A percentile compares a stretch with the other conserved stretches of the same genome.
Conservation (phyloP, 768 basidiomycete genomes). For the Amanita muscaria region DNA sequence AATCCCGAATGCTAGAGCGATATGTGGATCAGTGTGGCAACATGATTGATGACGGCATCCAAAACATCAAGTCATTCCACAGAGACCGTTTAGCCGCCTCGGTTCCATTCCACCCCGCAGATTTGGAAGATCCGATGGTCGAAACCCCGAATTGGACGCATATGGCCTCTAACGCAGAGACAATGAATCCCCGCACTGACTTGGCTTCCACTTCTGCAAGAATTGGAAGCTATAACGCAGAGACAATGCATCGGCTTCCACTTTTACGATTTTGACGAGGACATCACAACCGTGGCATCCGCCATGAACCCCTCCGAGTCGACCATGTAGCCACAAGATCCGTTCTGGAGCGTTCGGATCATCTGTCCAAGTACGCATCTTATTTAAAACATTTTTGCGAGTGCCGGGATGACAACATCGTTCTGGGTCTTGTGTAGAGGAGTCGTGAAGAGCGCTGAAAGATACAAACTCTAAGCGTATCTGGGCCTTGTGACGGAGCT, state of each 20-base stretch:
- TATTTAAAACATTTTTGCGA: too few relatives aligned
- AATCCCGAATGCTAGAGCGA: conserved; percentile 15
- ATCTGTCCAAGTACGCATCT: too few relatives aligned
- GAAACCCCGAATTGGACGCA: neutral
- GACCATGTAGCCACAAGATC: too few relatives aligned
- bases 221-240: neutral
- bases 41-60: neutral
- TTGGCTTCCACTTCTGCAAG: neutral
- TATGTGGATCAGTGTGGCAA: conserved; percentile 17
- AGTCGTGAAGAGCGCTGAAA: too few relatives aligned
- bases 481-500: too few relatives aligned
- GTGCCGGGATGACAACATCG: too few relatives aligned
- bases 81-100: conserved; percentile 37
- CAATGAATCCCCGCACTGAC: too few relatives aligned
- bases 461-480: too few relatives aligned
- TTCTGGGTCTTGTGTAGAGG: too few relatives aligned
- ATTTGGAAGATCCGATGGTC: conserved; percentile 3
- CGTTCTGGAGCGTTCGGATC: too few relatives aligned
- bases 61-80: too few relatives aligned
- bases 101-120: conserved; percentile 35
- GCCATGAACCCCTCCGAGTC: neutral
- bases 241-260: too few relatives aligned
- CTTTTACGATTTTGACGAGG: conserved; percentile 2
- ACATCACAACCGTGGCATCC: conserved; percentile 4
- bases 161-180: neutral